Conservation (phyloP, 2,329 filamentous ascomycete species). For the Ophiostoma sp. region DNA sequence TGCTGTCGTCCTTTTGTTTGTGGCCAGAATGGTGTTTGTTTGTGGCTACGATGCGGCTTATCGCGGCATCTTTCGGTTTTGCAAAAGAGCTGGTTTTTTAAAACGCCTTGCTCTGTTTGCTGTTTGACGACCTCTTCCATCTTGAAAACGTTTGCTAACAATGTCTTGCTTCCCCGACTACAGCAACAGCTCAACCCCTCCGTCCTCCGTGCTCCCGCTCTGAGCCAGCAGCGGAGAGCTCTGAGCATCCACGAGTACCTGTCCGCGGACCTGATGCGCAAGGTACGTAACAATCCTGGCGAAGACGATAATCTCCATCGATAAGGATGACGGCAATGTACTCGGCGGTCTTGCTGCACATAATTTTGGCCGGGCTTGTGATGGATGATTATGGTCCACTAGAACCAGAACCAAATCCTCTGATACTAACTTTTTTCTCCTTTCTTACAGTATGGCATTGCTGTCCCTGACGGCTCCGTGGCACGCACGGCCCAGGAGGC, state of each 20-base stretch:
- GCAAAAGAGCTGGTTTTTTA: not conserved
- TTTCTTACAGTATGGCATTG: slow-evolving; percentile 77
- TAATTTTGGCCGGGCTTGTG: not conserved
- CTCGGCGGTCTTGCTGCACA: not conserved
- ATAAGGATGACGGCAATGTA: not conserved
- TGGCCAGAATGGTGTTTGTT: too few relatives aligned
- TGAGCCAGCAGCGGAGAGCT: slow-evolving; percentile 75
- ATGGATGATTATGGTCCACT: not conserved
- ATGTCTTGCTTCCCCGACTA: not conserved
- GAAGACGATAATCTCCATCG: not conserved
- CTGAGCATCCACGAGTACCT: slow-evolving; percentile 98
- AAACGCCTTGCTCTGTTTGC: not conserved
- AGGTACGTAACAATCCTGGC: slow-evolving; percentile 48
- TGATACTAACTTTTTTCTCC: not conserved
- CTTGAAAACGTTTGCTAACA: not conserved
- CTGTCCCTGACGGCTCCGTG: slow-evolving; percentile 85
- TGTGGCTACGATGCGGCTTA: not conserved
- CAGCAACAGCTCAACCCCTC: slow-evolving; percentile 45
- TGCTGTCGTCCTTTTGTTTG: not conserved
- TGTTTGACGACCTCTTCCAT: not conserved
- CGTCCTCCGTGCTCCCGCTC: slow-evolving; percentile 59
- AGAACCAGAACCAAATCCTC: not conserved
- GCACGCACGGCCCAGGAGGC: slow-evolving; percentile 83
- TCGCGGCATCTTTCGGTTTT: slow-evolving; percentile 1
- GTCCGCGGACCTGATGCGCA: slow-evolving; percentile 83